Conservation (phyloP, 495 filamentous ascomycete genomes). For the Xylaria intraflava region DNA sequence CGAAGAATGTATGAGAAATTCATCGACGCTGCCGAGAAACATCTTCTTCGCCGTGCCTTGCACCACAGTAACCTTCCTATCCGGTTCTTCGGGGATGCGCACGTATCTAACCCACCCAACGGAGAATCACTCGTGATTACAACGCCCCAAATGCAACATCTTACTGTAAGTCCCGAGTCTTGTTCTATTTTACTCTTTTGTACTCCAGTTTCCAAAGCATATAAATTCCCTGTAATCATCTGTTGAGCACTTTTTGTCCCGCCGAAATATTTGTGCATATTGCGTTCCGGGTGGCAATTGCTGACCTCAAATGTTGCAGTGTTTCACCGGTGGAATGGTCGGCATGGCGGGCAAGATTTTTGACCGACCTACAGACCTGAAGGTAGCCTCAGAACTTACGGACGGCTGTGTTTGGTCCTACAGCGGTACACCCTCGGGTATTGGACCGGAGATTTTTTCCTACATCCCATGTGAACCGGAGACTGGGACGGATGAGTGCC, state of each 20-base stretch:
- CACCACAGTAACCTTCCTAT: slow-evolving; percentile 58
- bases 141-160: slow-evolving; percentile 33
- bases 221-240: background rate
- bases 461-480: slow-evolving; percentile 51
- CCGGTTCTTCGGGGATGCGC: slow-evolving; percentile 51
- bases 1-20: slow-evolving; percentile 66
- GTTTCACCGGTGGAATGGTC: slow-evolving; percentile 84
- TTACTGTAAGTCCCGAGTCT: slow-evolving; percentile 18
- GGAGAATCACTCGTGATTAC: slow-evolving; percentile 17
- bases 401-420: slow-evolving; percentile 91
- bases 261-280: background rate
- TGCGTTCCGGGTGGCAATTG: background rate
- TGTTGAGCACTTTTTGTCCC: background rate
- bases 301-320: slow-evolving; percentile 25
- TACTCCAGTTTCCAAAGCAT: background rate
- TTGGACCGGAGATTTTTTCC: slow-evolving; percentile 69
- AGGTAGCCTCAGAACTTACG: slow-evolving; percentile 65
- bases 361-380: slow-evolving; percentile 59
- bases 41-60: slow-evolving; percentile 59
- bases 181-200: background rate
- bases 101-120: slow-evolving; percentile 19
- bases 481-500: slow-evolving; percentile 22
- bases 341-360: slow-evolving; percentile 73
- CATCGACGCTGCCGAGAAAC: slow-evolving; percentile 59
- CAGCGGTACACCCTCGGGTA: slow-evolving; percentile 59